Evolutionary conservation across 768 basidiomycete genomes (phyloP).

Genomic region (Cystoderma amianthinum): DNA sequence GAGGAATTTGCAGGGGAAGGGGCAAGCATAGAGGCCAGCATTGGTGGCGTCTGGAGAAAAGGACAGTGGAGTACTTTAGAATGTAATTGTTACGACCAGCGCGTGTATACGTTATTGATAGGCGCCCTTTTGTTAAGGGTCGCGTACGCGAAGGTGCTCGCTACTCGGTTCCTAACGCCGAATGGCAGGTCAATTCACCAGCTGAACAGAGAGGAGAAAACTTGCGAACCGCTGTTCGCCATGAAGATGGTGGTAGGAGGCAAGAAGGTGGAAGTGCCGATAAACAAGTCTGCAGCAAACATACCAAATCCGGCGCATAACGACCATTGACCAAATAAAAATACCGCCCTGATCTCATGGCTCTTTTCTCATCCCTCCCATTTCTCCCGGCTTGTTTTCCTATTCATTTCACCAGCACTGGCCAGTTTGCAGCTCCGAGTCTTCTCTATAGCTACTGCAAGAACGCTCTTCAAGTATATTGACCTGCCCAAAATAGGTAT

Average conservation of each 20-base stretch:
- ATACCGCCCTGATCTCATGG: no score
- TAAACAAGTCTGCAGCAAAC: no score
- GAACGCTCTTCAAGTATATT: no score
- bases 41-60: slow-evolving; percentile 11
- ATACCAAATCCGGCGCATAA: no score
- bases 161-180: slow-evolving; percentile 1
- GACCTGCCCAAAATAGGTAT: no score
- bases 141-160: not conserved
- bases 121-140: not conserved
- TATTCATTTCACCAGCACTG: no score
- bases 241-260: slow-evolving; percentile 1
- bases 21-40: slow-evolving; percentile 23
- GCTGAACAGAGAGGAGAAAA: not conserved
- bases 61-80: slow-evolving; percentile 9
- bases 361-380: no score
- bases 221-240: no score
- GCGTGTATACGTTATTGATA: slow-evolving; percentile 5
- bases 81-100: slow-evolving; percentile 11
- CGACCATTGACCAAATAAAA: no score
- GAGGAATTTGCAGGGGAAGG: slow-evolving; percentile 17
- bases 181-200: not conserved
- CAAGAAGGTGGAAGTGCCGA: not conserved
- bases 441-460: no score
- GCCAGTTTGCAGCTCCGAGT: no score
- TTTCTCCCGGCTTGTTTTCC: no score